Evolutionary conservation across 768 basidiomycete species (phyloP), one percentile per base, ranked within the genome.

Genomic region (Amanita exitialis): DNA sequence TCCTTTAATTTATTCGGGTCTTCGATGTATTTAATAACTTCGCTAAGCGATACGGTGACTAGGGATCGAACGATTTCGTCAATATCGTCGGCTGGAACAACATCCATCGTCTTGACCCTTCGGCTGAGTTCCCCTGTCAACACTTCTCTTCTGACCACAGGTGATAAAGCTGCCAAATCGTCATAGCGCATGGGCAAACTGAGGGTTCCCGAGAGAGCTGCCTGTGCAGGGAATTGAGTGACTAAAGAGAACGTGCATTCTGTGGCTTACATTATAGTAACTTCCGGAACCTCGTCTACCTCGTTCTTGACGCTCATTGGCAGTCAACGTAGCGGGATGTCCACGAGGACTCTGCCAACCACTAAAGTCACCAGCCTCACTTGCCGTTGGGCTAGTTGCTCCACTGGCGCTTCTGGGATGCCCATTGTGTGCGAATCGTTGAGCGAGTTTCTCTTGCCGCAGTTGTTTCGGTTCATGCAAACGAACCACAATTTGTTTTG

Each of bases 381-480:
- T 89, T 6, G 79, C 77, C 2, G 88, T 81, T 12, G 90, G 90
- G 61, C 87, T 90, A 1, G 89, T 90, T 7, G 89, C 87, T 10
- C 90, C 90, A 58, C 86, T 88, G 2, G 83, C 78, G 54, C 75
- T 83, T 55, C 87, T 77, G 9, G 87, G 88, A 58, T 91, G 90
- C 13, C 83, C 83, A 58, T 86, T 88, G 57, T 83, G 79, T 5
- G 78, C 79, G 59, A 87, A 90, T n/a, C 88, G 75, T 51, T 84
- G 83, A 12, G 89, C 89, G 7, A 92, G 72, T 57, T 92, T 91
- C 67, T 90, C 89, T 62, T 91, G 86, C 18, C 92, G 78, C n/a
- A 92, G 66, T 62, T 90, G 87, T 63, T 91, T 93, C 7, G 90
- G 91, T 65, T 94, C 92, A 57, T 94, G 90, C 47, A 94, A 68